Evolutionary conservation across 2,329 filamentous ascomycete species (phyloP).

Genomic region (Pestalotiopsis sp.): DNA sequence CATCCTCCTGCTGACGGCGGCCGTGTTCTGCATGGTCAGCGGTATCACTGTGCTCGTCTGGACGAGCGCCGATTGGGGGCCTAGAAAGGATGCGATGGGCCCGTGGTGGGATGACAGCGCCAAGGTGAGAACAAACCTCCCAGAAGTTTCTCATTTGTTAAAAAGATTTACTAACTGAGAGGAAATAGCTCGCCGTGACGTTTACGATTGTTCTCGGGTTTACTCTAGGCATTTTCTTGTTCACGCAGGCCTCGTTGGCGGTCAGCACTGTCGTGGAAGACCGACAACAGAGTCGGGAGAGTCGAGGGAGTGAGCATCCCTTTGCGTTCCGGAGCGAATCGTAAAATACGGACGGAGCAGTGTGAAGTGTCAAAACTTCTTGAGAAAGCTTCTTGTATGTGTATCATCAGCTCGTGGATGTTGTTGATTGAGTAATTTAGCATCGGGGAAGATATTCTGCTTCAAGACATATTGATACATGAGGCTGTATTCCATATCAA

Average conservation of each 20-base stretch:
- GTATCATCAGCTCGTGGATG: neutral
- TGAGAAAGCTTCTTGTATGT: too few relatives aligned
- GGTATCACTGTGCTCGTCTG: constrained; percentile 25
- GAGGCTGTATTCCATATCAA: neutral
- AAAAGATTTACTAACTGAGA: neutral
- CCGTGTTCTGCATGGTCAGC: constrained; percentile 23
- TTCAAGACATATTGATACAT: too few relatives aligned
- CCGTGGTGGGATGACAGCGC: constrained; percentile 23
- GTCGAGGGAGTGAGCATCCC: neutral
- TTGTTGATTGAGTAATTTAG: too few relatives aligned
- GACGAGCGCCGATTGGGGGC: constrained; percentile 21
- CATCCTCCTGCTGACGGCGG: constrained; percentile 19
- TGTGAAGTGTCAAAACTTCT: neutral
- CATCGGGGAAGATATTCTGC: too few relatives aligned
- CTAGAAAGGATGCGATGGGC: constrained; percentile 15
- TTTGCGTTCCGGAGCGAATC: neutral
- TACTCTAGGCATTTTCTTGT: neutral
- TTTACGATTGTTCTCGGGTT: constrained; percentile 5
- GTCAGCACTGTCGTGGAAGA: neutral
- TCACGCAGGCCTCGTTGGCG: constrained; percentile 8
- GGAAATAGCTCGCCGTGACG: constrained; percentile 3
- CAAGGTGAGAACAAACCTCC: constrained; percentile 6
- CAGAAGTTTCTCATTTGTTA: neutral
- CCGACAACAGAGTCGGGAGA: neutral
- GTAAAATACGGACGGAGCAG: neutral